These are phyloP conservation scores for Clonostachys rhizophaga DNA, from an alignment of 2,329 filamentous ascomycete species.

Conservation along the genomic window DNA sequence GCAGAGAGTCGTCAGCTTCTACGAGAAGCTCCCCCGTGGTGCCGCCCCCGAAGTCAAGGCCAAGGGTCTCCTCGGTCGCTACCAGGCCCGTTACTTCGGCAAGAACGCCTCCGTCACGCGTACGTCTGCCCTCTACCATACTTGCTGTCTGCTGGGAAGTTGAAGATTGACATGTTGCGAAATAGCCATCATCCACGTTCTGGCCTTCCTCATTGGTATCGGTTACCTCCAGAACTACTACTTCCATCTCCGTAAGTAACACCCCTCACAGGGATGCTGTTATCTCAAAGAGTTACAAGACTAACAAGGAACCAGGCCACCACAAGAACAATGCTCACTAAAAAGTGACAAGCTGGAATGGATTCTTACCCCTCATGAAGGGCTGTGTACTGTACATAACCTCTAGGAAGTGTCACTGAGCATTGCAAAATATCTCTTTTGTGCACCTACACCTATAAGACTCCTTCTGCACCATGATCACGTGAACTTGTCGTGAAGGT, in stretches of 20 bases:
- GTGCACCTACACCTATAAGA: too few species aligned
- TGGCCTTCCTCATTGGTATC: conserved; percentile 71
- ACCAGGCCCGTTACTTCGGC: conserved; percentile 91
- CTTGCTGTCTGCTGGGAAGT: background rate
- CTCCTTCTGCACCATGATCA: background rate
- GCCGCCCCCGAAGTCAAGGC: conserved; percentile 78
- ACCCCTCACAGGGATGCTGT: background rate
- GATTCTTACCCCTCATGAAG: conserved; percentile 5
- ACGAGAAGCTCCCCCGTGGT: conserved; percentile 95
- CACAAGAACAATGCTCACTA: conserved; percentile 99
- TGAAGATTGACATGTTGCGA: conserved; percentile 6
- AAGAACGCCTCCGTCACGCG: conserved; percentile 86
- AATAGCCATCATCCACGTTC: conserved; percentile 81
- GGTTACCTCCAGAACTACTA: conserved; percentile 99
- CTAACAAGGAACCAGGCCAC: conserved; percentile 62
- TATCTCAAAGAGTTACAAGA: background rate
- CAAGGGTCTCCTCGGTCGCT: conserved; percentile 79
- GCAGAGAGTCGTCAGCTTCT: conserved; percentile 97
- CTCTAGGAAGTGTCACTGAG: conserved; percentile 24
- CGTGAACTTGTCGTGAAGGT: background rate
- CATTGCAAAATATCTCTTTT: conserved; percentile 28
- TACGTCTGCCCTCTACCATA: conserved; percentile 43
- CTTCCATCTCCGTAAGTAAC: conserved; percentile 91
- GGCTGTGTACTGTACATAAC: conserved; percentile 33
- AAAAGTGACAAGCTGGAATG: conserved; percentile 13